Evolutionary conservation across 495 filamentous ascomycete genomes (phyloP), one percentile per base, ranked within the genome.

Genomic region (Poronia punctata): DNA sequence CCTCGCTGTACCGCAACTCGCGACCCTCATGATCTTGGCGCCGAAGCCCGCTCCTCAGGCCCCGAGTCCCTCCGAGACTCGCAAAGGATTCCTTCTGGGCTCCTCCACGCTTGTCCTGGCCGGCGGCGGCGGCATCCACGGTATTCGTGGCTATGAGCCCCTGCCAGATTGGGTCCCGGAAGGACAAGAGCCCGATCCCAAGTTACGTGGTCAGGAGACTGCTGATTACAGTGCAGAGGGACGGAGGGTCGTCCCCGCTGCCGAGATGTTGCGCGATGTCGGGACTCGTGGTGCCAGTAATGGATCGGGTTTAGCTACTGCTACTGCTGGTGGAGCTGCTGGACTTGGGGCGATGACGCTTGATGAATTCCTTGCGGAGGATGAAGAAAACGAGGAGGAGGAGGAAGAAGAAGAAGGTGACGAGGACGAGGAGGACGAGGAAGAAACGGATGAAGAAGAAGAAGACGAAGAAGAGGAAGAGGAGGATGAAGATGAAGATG

Each of bases 31-130:
- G 48, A 79, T 98, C 0, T 74, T 96, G 0, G 92, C 92, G 2
- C 92, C 92, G 0, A 98, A 98, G 57, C 90, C 92, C 0, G 87
- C 88, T 0, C 92, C 92, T 1, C 83, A 92, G 32, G 76, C 82
- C 0, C 85, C 87, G 0, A 90, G 83, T 40, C 90, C 92, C 3
- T 88, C 83, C 2, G 86, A 89, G 41, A 79, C 77, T 2, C 73
- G 88, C 5, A 83, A 80, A 35, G 82, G 78, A 15, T 82, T 86
- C 17, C 69, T 78, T 0, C 70, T 98, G 2, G 92, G 92, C 14
- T 88, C 84, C 3, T 78, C 88, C 4, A 86, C 86, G 23, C 74
- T 98, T 8, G 81, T 95, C 2, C 62, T 96, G 4, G 92, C 86
- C 0, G 76, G 79, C 5, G 84, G 82, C 15, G 80, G 78, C 10